These are phyloP conservation scores for Amphirosellinia nigrospora DNA, from an alignment of 495 filamentous ascomycete genomes.

Conservation along the genomic window DNA sequence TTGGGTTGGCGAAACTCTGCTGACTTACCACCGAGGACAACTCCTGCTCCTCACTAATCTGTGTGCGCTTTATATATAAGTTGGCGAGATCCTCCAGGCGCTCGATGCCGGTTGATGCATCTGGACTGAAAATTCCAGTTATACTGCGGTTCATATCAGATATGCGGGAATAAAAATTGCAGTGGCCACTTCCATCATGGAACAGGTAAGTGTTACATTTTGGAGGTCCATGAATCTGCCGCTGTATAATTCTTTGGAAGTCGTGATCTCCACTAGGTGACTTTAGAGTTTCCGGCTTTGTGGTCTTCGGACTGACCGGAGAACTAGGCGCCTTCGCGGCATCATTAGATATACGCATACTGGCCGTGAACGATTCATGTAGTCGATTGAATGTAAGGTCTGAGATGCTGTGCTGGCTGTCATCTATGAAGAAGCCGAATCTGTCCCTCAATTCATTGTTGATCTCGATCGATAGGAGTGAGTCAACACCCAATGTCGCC, in stretches of 20 bases:
- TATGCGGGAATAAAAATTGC: conserved; percentile 45
- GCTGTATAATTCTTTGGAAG: conserved; percentile 28
- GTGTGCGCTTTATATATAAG: conserved; percentile 51
- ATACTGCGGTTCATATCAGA: conserved; percentile 37
- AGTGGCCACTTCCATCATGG: conserved; percentile 61
- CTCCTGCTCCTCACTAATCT: conserved; percentile 51
- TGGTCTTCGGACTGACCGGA: neutral
- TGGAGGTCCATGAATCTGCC: conserved; percentile 43
- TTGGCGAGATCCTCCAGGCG: conserved; percentile 38
- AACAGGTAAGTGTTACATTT: conserved; percentile 58
- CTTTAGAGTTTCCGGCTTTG: neutral
- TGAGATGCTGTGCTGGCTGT: conserved; percentile 15
- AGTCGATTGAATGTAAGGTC: conserved; percentile 20
- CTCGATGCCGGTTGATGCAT: conserved; percentile 37
- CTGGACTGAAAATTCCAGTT: conserved; percentile 55
- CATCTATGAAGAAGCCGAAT: conserved; percentile 23
- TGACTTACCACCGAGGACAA: conserved; percentile 54
- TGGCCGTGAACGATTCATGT: neutral
- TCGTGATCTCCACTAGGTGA: neutral
- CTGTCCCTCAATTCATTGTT: conserved; percentile 24
- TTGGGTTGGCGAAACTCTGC: neutral
- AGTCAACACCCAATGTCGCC: conserved; percentile 41
- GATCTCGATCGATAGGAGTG: conserved; percentile 36
- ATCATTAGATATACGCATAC: neutral
- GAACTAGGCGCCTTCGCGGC: neutral